Evolutionary conservation across 2,329 filamentous ascomycete genomes (phyloP), one percentile per base, ranked within the genome.

Genomic region (Colletotrichum tropicicola): DNA sequence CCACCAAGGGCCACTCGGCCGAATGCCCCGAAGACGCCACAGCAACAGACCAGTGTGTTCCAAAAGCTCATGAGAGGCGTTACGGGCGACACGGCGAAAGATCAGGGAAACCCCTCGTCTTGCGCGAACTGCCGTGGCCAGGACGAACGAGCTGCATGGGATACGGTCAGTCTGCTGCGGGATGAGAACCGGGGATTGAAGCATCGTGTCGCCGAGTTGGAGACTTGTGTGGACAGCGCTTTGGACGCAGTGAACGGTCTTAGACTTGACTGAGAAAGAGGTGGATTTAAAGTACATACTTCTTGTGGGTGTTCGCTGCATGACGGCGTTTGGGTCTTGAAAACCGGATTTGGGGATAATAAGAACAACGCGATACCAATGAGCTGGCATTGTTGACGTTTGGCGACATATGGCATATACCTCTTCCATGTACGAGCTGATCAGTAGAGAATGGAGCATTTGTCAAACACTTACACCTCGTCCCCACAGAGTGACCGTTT

Each of bases 121-220:
- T 90, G 88, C 69, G 70, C 74, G 32, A 90, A 89, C 70, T 90
- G 89, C 73, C 75, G 81, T 56, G 87, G 88, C 12, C 83, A 84
- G 69, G 84, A 87, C 55, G 80, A 85, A 12, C 87, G 85, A 68
- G 80, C 87, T 37, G 88, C 88, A 5, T 91, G 88, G 88, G 84
- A 90, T 70, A 89, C 88, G 4, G 88, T 89, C n/a, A 82, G 83
- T 55, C 67, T 89, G 48, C 75, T 91, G 63, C 80, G 86, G 39
- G 85, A 87, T 48, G 89, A 91, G 78, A 91, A 91, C 69, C 84
- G 80, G 70, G 82, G 83, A 8, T 74, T 91, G 52, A 91, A 91
- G 78, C 79, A 82, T 39, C 78, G 87, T 19, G 86, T 91, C 4
- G 81, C 82, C 17, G 80, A 87, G 68, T 74, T 91, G 3, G 88